Base-by-base conservation (phyloP, 1,284 basidiomycete genomes). In the Apiotrichum laibachii region DNA sequence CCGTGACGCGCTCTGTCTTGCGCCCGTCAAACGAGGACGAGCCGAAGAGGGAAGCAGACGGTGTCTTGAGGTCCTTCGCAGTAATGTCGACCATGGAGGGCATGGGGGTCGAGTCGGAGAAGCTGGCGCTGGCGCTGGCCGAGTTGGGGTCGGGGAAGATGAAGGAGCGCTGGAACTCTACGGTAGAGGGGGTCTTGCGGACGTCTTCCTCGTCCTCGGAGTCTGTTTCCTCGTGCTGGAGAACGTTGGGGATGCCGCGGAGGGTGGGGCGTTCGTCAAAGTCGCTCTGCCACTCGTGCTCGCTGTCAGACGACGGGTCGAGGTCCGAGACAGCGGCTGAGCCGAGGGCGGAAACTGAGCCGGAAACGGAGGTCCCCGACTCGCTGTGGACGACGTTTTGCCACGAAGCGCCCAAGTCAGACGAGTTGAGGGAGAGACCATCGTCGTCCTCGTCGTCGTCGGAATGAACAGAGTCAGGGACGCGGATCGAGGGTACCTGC, bases 111-210 rank as follows among this genome's bases (percentile, higher is more conserved):
- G 48, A 21, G n/a, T 50, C 48, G 22, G 43, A 44, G 26, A 51
- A 45, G 21, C 34, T 50, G 44, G 50, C 37, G 21, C 34, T 50
- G 44, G 50, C 37, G 33, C 43, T 52, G n/a, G 59, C 34, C 2
- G 45, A 49, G 47, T 50, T 57, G 6, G 62, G 62, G 52, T 63
- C 62, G 19, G 62, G 62, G 51, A 63, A 63, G 56, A 63, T 61
- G 54, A 58, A 60, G 7, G 56, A 56, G 21, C 54, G 55, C 44
- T 60, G 55, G 51, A 63, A 63, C 19, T 49, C 39, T 13, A 37
- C n/a, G 18, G 26, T 34, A 13, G 57, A 50, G 1, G 54, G 35
- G 2, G 55, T 33, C 19, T 47, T 35, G n/a, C 37, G 49, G 31
- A 22, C 22, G 40, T 57, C 46, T 1, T 26, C 15, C 6, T 53